These are phyloP conservation scores for Naegleria fowleri DNA, from an alignment of 208 protist genomes.

Conservation along the genomic window DNA sequence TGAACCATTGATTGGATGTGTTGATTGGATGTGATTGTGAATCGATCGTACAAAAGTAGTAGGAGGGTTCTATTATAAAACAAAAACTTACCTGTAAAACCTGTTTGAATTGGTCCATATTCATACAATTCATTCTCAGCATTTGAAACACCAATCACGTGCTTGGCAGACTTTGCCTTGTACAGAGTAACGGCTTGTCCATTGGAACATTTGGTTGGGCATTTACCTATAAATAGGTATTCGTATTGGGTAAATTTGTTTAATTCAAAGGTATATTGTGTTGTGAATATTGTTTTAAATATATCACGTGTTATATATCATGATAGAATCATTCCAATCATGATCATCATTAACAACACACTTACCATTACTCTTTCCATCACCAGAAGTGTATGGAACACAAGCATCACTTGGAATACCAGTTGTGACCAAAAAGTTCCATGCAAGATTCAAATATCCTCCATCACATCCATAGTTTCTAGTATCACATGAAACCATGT, in stretches of 20 bases:
- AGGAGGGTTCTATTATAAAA: too few relatives aligned
- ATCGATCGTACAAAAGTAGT: too few relatives aligned
- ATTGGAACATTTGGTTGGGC: background rate
- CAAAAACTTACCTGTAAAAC: slow-evolving; percentile 52
- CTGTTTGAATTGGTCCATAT: slow-evolving; percentile 70
- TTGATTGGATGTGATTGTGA: too few relatives aligned
- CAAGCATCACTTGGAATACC: slow-evolving; percentile 38
- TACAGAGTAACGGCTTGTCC: background rate
- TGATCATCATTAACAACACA: too few relatives aligned
- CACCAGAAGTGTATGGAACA: slow-evolving; percentile 39
- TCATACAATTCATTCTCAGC: slow-evolving; percentile 71
- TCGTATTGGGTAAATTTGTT: too few relatives aligned
- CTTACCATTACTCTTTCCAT: slow-evolving; percentile 47
- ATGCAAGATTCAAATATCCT: slow-evolving; percentile 39
- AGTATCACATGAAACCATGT: background rate
- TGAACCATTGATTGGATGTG: too few relatives aligned
- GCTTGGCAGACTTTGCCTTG: background rate
- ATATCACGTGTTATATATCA: too few relatives aligned
- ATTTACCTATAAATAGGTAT: too few relatives aligned
- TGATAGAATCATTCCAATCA: too few relatives aligned
- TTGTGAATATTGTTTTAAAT: too few relatives aligned
- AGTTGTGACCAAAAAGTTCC: slow-evolving; percentile 36
- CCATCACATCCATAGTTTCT: slow-evolving; percentile 42
- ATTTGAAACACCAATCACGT: slow-evolving; percentile 40
- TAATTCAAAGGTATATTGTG: too few relatives aligned